Base-by-base conservation (phyloP, 2,329 filamentous ascomycete genomes). In the Aspergillus niger region DNA sequence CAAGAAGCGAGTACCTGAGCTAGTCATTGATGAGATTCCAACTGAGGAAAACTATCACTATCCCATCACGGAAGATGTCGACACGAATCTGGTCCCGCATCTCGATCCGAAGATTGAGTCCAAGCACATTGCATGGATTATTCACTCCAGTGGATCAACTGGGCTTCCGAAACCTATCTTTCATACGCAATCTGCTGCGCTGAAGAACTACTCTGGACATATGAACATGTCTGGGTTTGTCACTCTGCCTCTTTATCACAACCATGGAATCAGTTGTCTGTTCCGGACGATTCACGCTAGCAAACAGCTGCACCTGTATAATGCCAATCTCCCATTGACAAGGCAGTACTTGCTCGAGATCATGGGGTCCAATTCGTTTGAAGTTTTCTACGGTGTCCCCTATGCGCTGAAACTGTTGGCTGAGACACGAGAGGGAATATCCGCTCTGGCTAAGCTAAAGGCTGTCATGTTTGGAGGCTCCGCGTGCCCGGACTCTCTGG, bases 161-260 rank as follows among this genome's bases (percentile, higher is more conserved):
- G 86, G 86, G 0, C 76, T 88, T 0, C 86, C 86, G 0, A 89
- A 89, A 62, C 85, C 86, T 0, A 87, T 89, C 49, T 85, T 80
- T 60, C 82, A 86, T 52, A 84, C 81, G 0, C 84, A 89, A 56
- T 69, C 72, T 8, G 78, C 81, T 11, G 80, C 79, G 6, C 71
- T 87, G 8, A 76, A 76, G 8, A 85, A 83, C 55, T 83, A 81
- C 11, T 67, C 70, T 0, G 76, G 75, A 10, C 79, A 78, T 24
- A 79, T 81, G 65, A 76, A 75, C 3, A 72, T 85, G 75, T 76
- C 76, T 22, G 79, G 80, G 0, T 83, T 88, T 59, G 78, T 85
- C 49, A 83, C 85, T 2, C 72, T 86, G 1, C 85, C 86, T 0
- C 71, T 88, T 2, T 88, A 83, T 60, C 86, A 89, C 67, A 83